Evolutionary conservation across 2,329 filamentous ascomycete genomes (phyloP).

Genomic region (Sclerotinia sclerotiorum): DNA sequence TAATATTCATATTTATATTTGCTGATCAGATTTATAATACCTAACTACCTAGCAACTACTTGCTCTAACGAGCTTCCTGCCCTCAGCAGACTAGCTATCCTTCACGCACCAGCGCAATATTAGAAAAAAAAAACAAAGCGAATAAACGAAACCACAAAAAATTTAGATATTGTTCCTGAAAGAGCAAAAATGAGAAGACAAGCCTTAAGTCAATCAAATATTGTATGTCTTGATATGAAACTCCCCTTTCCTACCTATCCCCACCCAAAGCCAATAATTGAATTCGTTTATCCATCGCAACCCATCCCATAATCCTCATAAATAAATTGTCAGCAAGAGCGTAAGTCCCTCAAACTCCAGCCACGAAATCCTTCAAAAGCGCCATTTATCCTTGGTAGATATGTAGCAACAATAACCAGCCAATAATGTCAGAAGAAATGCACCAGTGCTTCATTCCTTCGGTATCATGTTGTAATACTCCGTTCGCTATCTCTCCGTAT

Average conservation of each 20-base stretch:
- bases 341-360: neutral
- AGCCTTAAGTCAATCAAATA: neutral
- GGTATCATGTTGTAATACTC: neutral
- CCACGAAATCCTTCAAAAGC: neutral
- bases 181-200: neutral
- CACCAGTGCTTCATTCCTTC: slow-evolving; percentile 7
- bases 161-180: neutral
- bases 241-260: neutral
- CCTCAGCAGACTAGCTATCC: no score
- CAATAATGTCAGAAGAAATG: neutral
- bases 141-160: no score
- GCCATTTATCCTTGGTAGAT: neutral
- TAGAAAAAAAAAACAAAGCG: no score
- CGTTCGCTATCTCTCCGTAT: neutral
- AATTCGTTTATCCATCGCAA: slow-evolving; percentile 5
- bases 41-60: no score
- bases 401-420: neutral
- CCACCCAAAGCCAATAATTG: neutral
- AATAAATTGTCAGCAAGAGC: neutral
- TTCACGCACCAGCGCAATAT: no score
- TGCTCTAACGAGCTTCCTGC: no score
- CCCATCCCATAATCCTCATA: neutral
- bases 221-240: slow-evolving; percentile 6
- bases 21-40: no score
- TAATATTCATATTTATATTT: no score